Evolutionary conservation across 139 green algal genomes (phyloP).

Genomic region (Yamagishiella unicocca): DNA sequence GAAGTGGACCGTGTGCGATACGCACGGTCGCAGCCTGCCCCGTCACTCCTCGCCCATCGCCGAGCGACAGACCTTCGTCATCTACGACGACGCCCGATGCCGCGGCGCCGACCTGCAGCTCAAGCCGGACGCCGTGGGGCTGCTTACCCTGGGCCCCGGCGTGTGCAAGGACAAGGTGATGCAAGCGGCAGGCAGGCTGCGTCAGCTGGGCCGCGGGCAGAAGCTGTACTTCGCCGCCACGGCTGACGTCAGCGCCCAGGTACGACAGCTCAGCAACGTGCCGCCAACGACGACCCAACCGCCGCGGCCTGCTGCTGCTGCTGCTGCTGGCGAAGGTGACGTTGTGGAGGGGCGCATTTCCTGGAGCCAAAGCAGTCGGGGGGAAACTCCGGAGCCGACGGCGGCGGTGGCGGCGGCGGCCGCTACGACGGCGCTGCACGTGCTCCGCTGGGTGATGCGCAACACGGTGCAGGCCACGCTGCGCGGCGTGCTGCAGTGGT

Average conservation of each 20-base stretch:
- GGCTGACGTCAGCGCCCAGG: slow-evolving; percentile 26
- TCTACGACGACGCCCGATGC: slow-evolving; percentile 74
- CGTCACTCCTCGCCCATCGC: slow-evolving; percentile 50
- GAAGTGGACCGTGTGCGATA: slow-evolving; percentile 19
- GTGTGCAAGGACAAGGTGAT: slow-evolving; percentile 77
- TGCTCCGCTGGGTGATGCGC: slow-evolving; percentile 67
- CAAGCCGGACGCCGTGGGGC: slow-evolving; percentile 54
- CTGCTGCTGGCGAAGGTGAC: neutral
- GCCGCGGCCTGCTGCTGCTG: no score
- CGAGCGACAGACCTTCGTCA: slow-evolving; percentile 58
- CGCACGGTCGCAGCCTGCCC: slow-evolving; percentile 19
- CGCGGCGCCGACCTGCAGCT: slow-evolving; percentile 64
- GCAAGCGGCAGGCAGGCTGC: slow-evolving; percentile 60
- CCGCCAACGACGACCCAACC: neutral
- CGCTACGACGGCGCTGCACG: slow-evolving; percentile 6
- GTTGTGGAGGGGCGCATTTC: neutral
- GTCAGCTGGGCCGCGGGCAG: slow-evolving; percentile 62
- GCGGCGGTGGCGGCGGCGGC: no score
- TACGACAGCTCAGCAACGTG: neutral
- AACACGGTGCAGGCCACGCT: slow-evolving; percentile 65
- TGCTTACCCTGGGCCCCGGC: slow-evolving; percentile 72
- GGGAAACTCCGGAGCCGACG: no score
- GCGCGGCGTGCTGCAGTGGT: slow-evolving; percentile 44
- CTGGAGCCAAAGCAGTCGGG: neutral
- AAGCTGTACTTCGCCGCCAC: slow-evolving; percentile 48